Conservation (phyloP, 1,284 basidiomycete genomes). For the Cutaneotrichosporon sp. region DNA sequence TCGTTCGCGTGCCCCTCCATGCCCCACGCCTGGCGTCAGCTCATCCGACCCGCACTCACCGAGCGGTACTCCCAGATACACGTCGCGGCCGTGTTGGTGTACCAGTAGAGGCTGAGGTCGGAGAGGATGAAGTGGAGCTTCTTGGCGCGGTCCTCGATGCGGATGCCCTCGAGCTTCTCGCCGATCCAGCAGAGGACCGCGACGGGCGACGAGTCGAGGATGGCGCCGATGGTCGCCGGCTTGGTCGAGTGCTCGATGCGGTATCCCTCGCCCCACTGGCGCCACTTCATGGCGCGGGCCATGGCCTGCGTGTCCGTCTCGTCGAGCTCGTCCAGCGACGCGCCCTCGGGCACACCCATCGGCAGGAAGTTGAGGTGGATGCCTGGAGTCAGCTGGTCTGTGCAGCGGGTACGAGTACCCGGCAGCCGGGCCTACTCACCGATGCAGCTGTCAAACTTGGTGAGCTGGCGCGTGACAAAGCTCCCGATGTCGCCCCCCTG, state of each 20-base stretch:
- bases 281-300: conserved; percentile 17
- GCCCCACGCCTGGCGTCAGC: conserved; percentile 29
- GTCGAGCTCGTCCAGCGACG: conserved; percentile 19
- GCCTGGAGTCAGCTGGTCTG: conserved; percentile 19
- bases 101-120: conserved; percentile 53
- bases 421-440: too few relatives aligned
- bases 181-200: conserved; percentile 55
- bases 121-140: conserved; percentile 43
- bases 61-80: conserved; percentile 56
- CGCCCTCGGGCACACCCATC: conserved; percentile 13
- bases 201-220: conserved; percentile 49
- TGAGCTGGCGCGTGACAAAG: conserved; percentile 33
- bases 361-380: conserved; percentile 40
- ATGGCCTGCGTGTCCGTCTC: conserved; percentile 16
- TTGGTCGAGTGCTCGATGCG: conserved; percentile 45
- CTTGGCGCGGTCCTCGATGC: conserved; percentile 6
- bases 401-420: too few relatives aligned
- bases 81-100: conserved; percentile 52
- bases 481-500: conserved; percentile 52
- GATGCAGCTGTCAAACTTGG: conserved; percentile 31
- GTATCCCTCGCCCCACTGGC: conserved; percentile 21
- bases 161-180: conserved; percentile 46
- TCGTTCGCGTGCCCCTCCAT: conserved; percentile 17
- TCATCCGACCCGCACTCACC: conserved; percentile 29
- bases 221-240: conserved; percentile 52